Percentiles rank a stretch among this genome's conserved stretches.
These are phyloP conservation scores for Nicotiana tabacum DNA, from an alignment of 257 asterid genomes.

Conservation along the genomic window DNA sequence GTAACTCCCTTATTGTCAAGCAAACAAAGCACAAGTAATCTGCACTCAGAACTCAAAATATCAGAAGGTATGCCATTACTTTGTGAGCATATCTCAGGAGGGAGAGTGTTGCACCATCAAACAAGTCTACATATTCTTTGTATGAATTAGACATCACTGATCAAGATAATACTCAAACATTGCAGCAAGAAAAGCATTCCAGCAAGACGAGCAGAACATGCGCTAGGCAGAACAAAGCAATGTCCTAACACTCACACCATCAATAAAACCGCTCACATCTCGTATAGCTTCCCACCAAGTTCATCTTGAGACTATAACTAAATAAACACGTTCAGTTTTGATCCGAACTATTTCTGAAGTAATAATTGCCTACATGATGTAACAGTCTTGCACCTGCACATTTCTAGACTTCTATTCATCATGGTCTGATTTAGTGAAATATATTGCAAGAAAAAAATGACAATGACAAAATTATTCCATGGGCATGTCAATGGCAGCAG, in stretches of 20 bases:
- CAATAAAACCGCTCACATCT: not conserved
- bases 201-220: not conserved
- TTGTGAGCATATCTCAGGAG: not conserved
- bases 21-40: slow-evolving; percentile 73
- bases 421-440: not conserved
- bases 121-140: not conserved
- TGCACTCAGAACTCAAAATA: slow-evolving; percentile 25
- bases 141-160: not conserved
- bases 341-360: not conserved
- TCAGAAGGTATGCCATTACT: slow-evolving; percentile 4
- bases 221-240: not conserved
- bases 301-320: not conserved
- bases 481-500: not conserved
- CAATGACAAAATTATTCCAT: not conserved
- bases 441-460: not conserved
- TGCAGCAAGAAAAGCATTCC: not conserved
- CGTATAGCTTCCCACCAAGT: not conserved
- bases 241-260: not conserved
- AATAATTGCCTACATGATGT: not conserved
- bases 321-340: not conserved
- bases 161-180: not conserved
- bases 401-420: not conserved
- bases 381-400: not conserved
- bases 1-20: slow-evolving; percentile 61
- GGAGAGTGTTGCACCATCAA: not conserved